Percentiles rank a stretch among this genome's conserved stretches.
phyloP scores from a whole-genome alignment of 2,329 filamentous ascomycete species.

The Geosmithia flava region DNA sequence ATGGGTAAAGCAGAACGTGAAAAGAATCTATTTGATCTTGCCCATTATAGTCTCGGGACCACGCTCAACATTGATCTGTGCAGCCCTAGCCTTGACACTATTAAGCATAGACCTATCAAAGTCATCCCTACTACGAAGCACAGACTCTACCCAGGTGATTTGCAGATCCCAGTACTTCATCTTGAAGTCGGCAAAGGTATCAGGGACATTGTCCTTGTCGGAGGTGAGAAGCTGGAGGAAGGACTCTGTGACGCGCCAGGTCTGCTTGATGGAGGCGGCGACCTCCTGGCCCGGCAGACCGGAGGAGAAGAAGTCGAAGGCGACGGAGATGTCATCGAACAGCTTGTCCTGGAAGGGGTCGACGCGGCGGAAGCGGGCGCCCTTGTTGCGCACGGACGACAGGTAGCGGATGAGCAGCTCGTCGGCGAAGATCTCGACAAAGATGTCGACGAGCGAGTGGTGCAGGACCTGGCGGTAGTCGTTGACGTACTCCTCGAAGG shows the following conservation, averaged over 20 bases:
- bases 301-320: slow-evolving; percentile 75
- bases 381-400: slow-evolving; percentile 73
- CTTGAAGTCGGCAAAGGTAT: slow-evolving; percentile 78
- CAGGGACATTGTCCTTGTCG: slow-evolving; percentile 59
- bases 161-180: slow-evolving; percentile 84
- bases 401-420: slow-evolving; percentile 83
- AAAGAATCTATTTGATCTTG: slow-evolving; percentile 58
- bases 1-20: not conserved
- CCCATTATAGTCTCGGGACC: slow-evolving; percentile 91
- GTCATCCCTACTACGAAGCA: slow-evolving; percentile 76
- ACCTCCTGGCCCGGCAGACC: slow-evolving; percentile 58
- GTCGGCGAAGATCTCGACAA: slow-evolving; percentile 87
- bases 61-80: slow-evolving; percentile 67
- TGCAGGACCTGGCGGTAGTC: slow-evolving; percentile 82
- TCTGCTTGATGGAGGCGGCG: slow-evolving; percentile 66
- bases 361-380: slow-evolving; percentile 72
- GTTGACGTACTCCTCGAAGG: slow-evolving; percentile 85
- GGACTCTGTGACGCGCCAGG: slow-evolving; percentile 82
- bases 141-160: slow-evolving; percentile 90
- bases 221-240: slow-evolving; percentile 71
- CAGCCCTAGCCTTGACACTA: slow-evolving; percentile 77
- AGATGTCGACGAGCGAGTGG: slow-evolving; percentile 77
- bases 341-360: slow-evolving; percentile 91
- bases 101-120: slow-evolving; percentile 88
- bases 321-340: slow-evolving; percentile 81